These are phyloP conservation scores for Telfairia occidentalis DNA, from an alignment of 331 rosid species.

Conservation along the genomic window DNA sequence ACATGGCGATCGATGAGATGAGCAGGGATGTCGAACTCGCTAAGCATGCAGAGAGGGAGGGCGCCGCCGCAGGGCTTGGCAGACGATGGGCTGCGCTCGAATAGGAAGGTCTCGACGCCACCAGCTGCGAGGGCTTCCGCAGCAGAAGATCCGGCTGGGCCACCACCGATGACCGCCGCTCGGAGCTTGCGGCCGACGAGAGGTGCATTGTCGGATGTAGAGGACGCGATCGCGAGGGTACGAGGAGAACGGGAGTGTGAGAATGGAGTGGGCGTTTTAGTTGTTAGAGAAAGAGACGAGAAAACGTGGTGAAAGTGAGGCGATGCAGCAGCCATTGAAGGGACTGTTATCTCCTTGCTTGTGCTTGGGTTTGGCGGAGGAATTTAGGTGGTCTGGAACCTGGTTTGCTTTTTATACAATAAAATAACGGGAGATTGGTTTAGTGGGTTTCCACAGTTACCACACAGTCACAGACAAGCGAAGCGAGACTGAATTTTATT, in stretches of 20 bases:
- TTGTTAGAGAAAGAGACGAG: slow-evolving; percentile 16
- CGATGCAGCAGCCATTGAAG: slow-evolving; percentile 38
- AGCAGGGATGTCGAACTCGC: slow-evolving; percentile 63
- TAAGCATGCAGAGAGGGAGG: slow-evolving; percentile 88
- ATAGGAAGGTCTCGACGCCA: slow-evolving; percentile 65
- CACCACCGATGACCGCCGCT: slow-evolving; percentile 79
- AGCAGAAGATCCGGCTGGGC: slow-evolving; percentile 87
- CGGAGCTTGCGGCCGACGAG: slow-evolving; percentile 70
- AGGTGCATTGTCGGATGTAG: slow-evolving; percentile 28
- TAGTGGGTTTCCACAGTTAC: not conserved
- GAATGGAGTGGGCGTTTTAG: not conserved
- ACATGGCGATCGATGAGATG: slow-evolving; percentile 79
- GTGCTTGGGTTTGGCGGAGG: not conserved
- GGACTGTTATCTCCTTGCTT: no score
- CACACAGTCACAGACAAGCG: no score
- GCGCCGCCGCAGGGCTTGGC: slow-evolving; percentile 99
- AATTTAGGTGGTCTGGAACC: not conserved
- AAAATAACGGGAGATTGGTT: no score
- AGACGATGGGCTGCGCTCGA: slow-evolving; percentile 59
- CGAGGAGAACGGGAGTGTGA: not conserved
- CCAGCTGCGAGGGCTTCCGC: slow-evolving; percentile 78
- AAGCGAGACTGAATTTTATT: not conserved
- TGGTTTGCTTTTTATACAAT: not conserved
- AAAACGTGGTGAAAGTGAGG: slow-evolving; percentile 3
- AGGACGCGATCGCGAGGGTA: slow-evolving; percentile 24